phyloP scores from a whole-genome alignment of 1,284 basidiomycete genomes.

The Phylloporus sp. region DNA sequence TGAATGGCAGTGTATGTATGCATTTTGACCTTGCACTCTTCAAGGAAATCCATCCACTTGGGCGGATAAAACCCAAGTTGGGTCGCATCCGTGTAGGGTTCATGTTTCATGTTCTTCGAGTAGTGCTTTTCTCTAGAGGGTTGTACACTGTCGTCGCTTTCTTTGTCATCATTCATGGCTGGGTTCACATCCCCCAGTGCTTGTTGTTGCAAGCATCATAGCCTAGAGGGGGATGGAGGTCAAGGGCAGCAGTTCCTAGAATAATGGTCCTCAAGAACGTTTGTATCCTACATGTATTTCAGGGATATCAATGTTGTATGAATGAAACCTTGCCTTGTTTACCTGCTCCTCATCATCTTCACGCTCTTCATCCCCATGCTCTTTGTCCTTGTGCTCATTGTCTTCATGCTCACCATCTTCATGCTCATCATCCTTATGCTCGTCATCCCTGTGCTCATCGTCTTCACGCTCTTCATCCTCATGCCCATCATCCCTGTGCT shows the following conservation, averaged over 20 bases:
- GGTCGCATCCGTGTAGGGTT: not conserved
- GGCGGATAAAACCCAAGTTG: conserved; percentile 5
- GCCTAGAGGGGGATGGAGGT: not conserved
- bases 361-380: not conserved
- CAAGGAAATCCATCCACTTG: conserved; percentile 1
- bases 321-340: not conserved
- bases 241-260: not conserved
- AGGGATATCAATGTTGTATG: not conserved
- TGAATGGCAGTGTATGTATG: not conserved
- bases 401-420: too few relatives aligned
- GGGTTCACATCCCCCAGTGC: not conserved
- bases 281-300: conserved; percentile 1
- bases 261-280: conserved; percentile 1
- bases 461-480: too few relatives aligned
- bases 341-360: not conserved
- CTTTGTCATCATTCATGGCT: not conserved
- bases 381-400: too few relatives aligned
- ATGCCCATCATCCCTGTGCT: too few relatives aligned
- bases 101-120: not conserved
- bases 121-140: not conserved
- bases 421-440: too few relatives aligned
- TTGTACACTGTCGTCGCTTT: not conserved
- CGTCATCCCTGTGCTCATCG: too few relatives aligned
- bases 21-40: conserved; percentile 3
- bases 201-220: not conserved